These are phyloP conservation scores for Vicia sativa DNA, from an alignment of 306 rosid species.

Conservation along the genomic window DNA sequence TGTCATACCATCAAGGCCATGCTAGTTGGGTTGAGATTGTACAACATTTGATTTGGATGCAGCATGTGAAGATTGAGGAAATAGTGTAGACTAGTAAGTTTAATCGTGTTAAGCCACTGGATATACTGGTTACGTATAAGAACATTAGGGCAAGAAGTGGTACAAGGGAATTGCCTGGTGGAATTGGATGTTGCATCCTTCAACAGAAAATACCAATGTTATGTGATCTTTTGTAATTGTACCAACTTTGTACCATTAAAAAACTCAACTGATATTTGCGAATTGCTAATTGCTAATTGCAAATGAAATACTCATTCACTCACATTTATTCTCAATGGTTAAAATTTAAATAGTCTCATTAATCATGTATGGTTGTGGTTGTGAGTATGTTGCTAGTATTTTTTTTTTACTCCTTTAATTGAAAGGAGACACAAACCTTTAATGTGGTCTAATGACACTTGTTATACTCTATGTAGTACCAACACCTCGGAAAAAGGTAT, in stretches of 20 bases:
- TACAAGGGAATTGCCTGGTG: slow-evolving; percentile 24
- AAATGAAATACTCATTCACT: background rate
- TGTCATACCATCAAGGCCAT: slow-evolving; percentile 27
- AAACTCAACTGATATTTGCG: slow-evolving; percentile 21
- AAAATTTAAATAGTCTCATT: background rate
- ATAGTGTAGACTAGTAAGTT: slow-evolving; percentile 42
- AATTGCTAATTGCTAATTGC: slow-evolving; percentile 12
- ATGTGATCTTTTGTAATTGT: slow-evolving; percentile 29
- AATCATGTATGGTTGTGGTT: background rate
- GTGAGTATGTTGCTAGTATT: background rate
- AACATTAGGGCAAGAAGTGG: slow-evolving; percentile 36
- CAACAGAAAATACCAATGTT: slow-evolving; percentile 29
- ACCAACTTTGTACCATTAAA: slow-evolving; percentile 11
- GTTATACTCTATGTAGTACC: background rate
- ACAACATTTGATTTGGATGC: slow-evolving; percentile 43
- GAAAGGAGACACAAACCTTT: slow-evolving; percentile 6
- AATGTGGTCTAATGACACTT: background rate
- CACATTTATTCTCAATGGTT: background rate
- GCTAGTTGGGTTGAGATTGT: slow-evolving; percentile 37
- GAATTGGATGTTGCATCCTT: slow-evolving; percentile 39
- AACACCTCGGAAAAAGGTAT: too few relatives aligned
- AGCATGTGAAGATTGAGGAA: slow-evolving; percentile 41
- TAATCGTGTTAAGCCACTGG: slow-evolving; percentile 43
- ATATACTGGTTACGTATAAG: slow-evolving; percentile 24
- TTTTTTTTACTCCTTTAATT: background rate